These are phyloP conservation scores for Triticum aestivum DNA, from an alignment of 176 grass and related monocot species.

Conservation along the genomic window DNA sequence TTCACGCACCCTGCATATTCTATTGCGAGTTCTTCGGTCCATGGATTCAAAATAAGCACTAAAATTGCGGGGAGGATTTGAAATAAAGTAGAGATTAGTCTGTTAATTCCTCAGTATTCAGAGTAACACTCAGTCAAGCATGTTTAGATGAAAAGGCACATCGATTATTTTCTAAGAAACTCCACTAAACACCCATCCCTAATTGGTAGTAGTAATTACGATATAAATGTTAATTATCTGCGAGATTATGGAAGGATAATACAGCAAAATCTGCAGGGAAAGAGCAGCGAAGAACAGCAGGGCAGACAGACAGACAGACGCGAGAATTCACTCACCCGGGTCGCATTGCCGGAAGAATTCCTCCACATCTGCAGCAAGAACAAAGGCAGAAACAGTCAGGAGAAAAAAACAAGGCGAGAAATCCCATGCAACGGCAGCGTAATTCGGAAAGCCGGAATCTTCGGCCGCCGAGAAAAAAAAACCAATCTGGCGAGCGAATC, in stretches of 20 bases:
- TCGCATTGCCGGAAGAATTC: conserved; percentile 95
- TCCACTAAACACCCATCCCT: not conserved
- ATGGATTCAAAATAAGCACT: conserved; percentile 19
- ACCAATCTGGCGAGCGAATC: conserved; percentile 16
- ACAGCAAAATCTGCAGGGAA: not conserved
- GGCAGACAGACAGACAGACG: not conserved
- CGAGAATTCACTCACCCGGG: conserved; percentile 68
- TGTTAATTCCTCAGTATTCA: not conserved
- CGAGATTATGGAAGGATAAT: not conserved
- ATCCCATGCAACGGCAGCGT: not conserved
- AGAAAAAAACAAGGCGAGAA: not conserved
- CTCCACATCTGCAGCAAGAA: conserved; percentile 81
- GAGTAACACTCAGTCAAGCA: not conserved
- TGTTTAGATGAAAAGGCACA: not conserved
- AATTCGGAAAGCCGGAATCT: not conserved
- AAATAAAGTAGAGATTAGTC: conserved; percentile 15
- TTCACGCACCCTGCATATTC: not conserved
- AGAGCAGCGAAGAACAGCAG: not conserved
- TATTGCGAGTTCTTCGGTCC: not conserved
- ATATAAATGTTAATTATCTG: not conserved
- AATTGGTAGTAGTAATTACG: not conserved
- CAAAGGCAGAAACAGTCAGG: conserved; percentile 19
- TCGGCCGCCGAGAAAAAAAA: not conserved
- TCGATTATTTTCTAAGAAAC: not conserved
- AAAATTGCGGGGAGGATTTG: not conserved